Base-by-base conservation (phyloP, 2,329 filamentous ascomycete genomes). In the Fusarium clavum region DNA sequence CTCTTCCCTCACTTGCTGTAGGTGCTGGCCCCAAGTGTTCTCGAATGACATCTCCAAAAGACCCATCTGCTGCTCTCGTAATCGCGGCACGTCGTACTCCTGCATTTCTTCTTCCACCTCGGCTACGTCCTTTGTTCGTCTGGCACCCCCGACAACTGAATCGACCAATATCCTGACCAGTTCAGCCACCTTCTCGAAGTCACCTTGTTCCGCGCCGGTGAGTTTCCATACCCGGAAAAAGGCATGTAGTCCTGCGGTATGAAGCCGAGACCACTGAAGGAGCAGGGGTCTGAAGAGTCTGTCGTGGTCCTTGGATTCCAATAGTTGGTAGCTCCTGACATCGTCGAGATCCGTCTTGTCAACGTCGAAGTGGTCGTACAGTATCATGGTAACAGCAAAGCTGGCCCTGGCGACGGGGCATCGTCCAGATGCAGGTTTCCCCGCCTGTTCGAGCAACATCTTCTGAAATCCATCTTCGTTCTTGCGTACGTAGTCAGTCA, bases 311-410 rank as follows among this genome's bases (percentile, higher is more conserved):
- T 92, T 90, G 66, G 87, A 85, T 71, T 97, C 94, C 52, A 94
- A 80, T 12, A 90, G 85, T 69, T 94, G 87, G 74, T 94, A 94
- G 24, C 87, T 89, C 79, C 93, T 92, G 16, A 88, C 85, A 74
- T 97, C 94, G 70, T 95, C 92, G 53, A 92, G 82, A 54, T 97
- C 94, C 6, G 90, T 88, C 78, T 91, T 93, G 73, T 97, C 94
- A 41, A 98, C 92, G 65, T 97, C 94, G 75, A 99, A 99, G 79
- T 98, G 94, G 73, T 98, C 94, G 79, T 96, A 98, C 5, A 99
- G 83, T 40, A 97, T 93, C 73, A 91, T 87, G 2, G 95, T 98
- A 40, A 98, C 90, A 1, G 94, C 91, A 70, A 98, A 83, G 75
- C 94, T 97, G 13, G 94, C 93, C 61, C 92, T 88, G 6, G 94